Conservation (phyloP, 2,329 filamentous ascomycete genomes). For the Diaporthe ampelina region DNA sequence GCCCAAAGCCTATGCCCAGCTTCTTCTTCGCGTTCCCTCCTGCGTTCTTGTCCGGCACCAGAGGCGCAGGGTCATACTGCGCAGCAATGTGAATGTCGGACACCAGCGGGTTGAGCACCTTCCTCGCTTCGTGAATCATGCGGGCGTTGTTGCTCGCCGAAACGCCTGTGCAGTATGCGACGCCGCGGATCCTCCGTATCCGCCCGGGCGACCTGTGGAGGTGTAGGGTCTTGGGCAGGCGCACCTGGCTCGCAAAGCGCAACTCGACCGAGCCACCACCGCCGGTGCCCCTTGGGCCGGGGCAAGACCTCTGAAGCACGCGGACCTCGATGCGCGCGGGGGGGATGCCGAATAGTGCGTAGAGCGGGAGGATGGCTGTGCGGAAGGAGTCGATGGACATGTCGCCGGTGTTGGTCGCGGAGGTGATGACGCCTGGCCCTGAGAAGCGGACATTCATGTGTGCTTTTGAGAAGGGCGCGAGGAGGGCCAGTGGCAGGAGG, state of each 20-base stretch:
- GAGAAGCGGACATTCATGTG: constrained; percentile 92
- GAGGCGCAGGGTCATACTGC: constrained; percentile 78
- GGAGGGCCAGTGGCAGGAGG: constrained; percentile 86
- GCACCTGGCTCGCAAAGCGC: constrained; percentile 92
- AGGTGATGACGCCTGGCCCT: constrained; percentile 93
- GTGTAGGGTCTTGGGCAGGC: constrained; percentile 94
- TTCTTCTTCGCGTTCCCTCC: constrained; percentile 65
- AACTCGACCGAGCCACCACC: constrained; percentile 95
- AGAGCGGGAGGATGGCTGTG: constrained; percentile 91
- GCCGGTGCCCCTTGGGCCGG: constrained; percentile 79
- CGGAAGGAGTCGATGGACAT: constrained; percentile 94
- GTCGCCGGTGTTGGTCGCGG: constrained; percentile 83
- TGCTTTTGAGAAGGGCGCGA: constrained; percentile 93
- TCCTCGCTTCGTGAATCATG: constrained; percentile 92
- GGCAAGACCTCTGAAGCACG: constrained; percentile 84
- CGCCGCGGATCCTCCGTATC: constrained; percentile 90
- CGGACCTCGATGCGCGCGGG: constrained; percentile 86
- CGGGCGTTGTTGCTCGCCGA: constrained; percentile 93
- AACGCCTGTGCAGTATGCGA: constrained; percentile 94
- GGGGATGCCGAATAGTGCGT: constrained; percentile 88
- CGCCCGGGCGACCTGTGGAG: constrained; percentile 84
- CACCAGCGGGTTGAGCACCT: constrained; percentile 87
- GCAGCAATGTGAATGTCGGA: constrained; percentile 92
- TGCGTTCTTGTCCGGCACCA: constrained; percentile 67
- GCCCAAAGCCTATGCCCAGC: constrained; percentile 90